A percentile compares a stretch with the other conserved stretches of the same genome.
Conservation (phyloP, 805 yeast species). For the Metschnikowia vanudenii region DNA sequence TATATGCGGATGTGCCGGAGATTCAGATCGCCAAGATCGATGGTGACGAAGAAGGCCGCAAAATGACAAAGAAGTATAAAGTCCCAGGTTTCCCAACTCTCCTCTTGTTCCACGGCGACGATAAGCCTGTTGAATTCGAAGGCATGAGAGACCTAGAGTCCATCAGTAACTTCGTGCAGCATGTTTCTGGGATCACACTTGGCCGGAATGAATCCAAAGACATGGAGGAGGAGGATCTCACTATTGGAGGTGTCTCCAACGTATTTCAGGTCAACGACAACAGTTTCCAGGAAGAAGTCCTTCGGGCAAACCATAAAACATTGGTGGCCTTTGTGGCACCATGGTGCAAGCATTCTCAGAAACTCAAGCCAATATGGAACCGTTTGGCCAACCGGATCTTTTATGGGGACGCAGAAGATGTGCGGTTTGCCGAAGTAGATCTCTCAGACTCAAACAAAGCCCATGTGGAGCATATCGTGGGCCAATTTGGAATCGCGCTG, state of each 20-base stretch:
- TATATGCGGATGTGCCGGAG: constrained; percentile 31
- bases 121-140: constrained; percentile 52
- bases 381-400: constrained; percentile 48
- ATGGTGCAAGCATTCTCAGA: constrained; percentile 61
- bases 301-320: constrained; percentile 26
- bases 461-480: constrained; percentile 15
- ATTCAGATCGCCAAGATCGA: constrained; percentile 55
- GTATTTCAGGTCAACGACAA: constrained; percentile 15
- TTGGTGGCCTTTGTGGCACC: constrained; percentile 58
- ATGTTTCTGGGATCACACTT: constrained; percentile 29
- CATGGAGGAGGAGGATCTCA: constrained; percentile 1
- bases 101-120: constrained; percentile 52
- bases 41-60: constrained; percentile 54
- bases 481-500: constrained; percentile 39
- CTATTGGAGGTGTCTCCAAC: constrained; percentile 1
- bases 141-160: constrained; percentile 53
- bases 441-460: constrained; percentile 12
- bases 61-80: constrained; percentile 49
- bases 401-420: constrained; percentile 33
- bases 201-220: not conserved
- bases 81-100: constrained; percentile 67
- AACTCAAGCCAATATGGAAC: constrained; percentile 50
- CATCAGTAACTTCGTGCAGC: constrained; percentile 52
- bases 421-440: constrained; percentile 40
- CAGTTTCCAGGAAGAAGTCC: constrained; percentile 44